These are phyloP conservation scores for Acacia confusa DNA, from an alignment of 306 rosid species.

Conservation along the genomic window DNA sequence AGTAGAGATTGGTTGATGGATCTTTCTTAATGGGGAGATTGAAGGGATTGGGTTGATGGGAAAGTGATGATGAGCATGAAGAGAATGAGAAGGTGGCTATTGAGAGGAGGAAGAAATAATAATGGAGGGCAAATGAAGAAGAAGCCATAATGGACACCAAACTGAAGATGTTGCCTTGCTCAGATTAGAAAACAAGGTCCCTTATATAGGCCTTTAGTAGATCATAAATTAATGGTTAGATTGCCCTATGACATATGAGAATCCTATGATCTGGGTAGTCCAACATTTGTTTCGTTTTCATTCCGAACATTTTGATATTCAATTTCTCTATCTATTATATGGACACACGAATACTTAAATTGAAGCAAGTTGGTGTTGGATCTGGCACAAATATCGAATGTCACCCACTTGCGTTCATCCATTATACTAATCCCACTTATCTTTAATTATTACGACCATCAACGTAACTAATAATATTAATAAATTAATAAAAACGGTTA, in stretches of 20 bases:
- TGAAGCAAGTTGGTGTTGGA: too few species aligned
- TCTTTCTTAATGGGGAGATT: constrained; percentile 43
- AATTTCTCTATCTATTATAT: too few species aligned
- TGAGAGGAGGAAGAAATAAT: constrained; percentile 5
- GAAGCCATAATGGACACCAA: not conserved
- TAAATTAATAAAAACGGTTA: too few species aligned
- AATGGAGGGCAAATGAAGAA: not conserved
- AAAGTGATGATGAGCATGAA: not conserved
- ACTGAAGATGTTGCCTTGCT: not conserved
- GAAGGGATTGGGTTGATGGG: not conserved
- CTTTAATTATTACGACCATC: too few species aligned
- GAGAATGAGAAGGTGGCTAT: not conserved
- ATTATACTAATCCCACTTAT: too few species aligned
- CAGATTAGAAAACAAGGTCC: too few species aligned
- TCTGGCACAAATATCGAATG: too few species aligned
- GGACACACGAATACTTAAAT: not conserved
- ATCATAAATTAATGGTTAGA: not conserved
- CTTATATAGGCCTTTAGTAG: too few species aligned
- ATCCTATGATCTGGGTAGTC: too few species aligned
- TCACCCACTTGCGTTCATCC: too few species aligned
- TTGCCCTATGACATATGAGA: not conserved
- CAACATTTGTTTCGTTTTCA: not conserved
- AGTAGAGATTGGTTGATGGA: constrained; percentile 40
- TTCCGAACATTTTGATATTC: not conserved
- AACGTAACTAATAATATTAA: too few species aligned